A percentile compares a stretch with the other conserved stretches of the same genome.
Evolutionary conservation across 352 stramenopile species (phyloP).

Genomic region (Phytophthora colocasiae): DNA sequence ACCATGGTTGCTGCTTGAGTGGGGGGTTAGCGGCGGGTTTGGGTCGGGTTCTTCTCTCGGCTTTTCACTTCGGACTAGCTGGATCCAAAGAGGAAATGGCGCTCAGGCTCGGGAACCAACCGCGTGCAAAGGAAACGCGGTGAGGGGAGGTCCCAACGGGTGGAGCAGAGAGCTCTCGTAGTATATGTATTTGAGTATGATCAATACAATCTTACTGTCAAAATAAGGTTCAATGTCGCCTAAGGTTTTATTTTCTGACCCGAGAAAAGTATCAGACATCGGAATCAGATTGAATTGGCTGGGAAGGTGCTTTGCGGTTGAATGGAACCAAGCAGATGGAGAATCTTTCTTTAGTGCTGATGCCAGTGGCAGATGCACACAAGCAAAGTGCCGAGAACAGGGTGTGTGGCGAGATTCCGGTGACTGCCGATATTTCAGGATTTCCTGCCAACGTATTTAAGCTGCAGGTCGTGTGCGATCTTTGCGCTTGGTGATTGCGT

Average conservation of each 20-base stretch:
- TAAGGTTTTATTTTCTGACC: conserved; percentile 51
- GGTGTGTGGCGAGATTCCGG: neutral
- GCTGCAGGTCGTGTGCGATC: neutral
- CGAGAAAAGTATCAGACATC: neutral
- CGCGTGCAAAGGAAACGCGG: conserved; percentile 19
- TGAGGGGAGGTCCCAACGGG: conserved; percentile 23
- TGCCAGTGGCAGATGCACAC: neutral
- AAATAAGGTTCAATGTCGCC: conserved; percentile 45
- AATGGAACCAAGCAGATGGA: conserved; percentile 4
- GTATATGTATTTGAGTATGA: conserved; percentile 34
- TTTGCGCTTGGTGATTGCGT: conserved; percentile 23
- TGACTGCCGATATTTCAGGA: no score
- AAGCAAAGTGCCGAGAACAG: conserved; percentile 7
- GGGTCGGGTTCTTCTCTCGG: conserved; percentile 18
- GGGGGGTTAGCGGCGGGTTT: conserved; percentile 28
- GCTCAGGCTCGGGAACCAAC: conserved; percentile 21
- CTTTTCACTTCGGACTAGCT: conserved; percentile 46
- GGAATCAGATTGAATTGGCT: conserved; percentile 12
- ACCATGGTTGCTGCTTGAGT: conserved; percentile 63
- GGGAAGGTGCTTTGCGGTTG: conserved; percentile 15
- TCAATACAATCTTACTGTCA: conserved; percentile 42
- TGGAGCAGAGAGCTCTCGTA: conserved; percentile 54
- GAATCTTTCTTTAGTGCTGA: conserved; percentile 1
- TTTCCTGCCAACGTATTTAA: no score
- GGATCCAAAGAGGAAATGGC: conserved; percentile 74